Percentiles rank a stretch among this genome's conserved stretches.
phyloP scores from a whole-genome alignment of 2,329 filamentous ascomycete genomes.

The Hansfordia pulvinata region DNA sequence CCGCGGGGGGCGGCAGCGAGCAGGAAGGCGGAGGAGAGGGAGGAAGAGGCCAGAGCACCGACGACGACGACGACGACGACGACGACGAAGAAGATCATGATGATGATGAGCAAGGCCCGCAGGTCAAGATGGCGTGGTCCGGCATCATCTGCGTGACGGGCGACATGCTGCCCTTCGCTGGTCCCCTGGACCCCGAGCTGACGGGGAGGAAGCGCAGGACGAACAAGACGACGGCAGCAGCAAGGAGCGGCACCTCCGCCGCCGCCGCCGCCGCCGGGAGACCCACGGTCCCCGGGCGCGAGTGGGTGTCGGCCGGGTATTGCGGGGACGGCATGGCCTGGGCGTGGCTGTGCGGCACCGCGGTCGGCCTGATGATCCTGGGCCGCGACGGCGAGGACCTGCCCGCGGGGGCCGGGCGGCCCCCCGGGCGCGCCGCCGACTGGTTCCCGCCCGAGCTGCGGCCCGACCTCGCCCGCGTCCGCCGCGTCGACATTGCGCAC shows the following conservation, averaged over 20 bases:
- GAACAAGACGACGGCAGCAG: neutral
- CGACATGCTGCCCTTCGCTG: conserved; percentile 36
- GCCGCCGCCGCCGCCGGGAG: conserved; percentile 1
- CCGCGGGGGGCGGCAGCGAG: too few species aligned
- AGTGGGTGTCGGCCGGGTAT: conserved; percentile 39
- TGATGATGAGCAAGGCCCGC: conserved; percentile 8
- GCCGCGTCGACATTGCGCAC: too few species aligned
- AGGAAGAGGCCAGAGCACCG: too few species aligned
- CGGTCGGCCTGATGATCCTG: conserved; percentile 29
- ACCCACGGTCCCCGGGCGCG: conserved; percentile 14
- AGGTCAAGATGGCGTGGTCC: conserved; percentile 30
- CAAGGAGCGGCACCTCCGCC: too few species aligned
- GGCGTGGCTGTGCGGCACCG: conserved; percentile 36
- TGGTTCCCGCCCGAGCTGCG: conserved; percentile 27
- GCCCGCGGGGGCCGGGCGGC: conserved; percentile 17
- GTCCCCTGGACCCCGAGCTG: conserved; percentile 20
- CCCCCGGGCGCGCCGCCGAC: conserved; percentile 18
- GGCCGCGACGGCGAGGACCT: conserved; percentile 20
- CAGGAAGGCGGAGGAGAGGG: too few species aligned
- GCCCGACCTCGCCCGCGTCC: too few species aligned
- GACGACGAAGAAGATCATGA: too few species aligned
- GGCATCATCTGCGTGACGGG: conserved; percentile 33
- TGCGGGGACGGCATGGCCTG: conserved; percentile 39
- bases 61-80: too few species aligned
- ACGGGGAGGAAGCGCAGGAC: conserved; percentile 10